A percentile compares a stretch with the other conserved stretches of the same genome.
Conservation (phyloP, 345 rosid genomes). For the Brassica nigra region DNA sequence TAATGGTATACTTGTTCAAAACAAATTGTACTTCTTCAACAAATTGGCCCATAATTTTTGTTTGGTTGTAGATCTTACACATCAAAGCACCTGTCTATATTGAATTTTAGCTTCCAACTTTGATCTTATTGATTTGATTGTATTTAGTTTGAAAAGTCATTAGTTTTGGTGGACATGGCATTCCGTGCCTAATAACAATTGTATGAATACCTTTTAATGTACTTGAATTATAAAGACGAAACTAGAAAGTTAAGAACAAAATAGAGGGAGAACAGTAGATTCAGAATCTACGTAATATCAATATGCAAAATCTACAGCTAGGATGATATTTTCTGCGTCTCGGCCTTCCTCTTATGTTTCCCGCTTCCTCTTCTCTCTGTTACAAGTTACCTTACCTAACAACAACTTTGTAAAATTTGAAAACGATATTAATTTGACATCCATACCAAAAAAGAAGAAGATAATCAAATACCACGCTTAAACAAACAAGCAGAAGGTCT, state of each 20-base stretch:
- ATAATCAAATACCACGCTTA: too few species aligned
- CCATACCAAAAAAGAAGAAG: too few species aligned
- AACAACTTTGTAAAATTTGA: too few species aligned
- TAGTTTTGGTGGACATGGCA: neutral
- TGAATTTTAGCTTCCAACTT: neutral
- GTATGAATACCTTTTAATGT: neutral
- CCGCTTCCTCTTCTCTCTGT: too few species aligned
- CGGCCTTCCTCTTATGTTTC: too few species aligned
- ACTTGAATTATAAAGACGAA: neutral
- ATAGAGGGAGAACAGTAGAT: neutral
- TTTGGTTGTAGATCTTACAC: slow-evolving; percentile 21
- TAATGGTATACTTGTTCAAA: slow-evolving; percentile 13
- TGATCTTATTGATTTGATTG: slow-evolving; percentile 6
- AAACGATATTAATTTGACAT: too few species aligned
- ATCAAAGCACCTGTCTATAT: slow-evolving; percentile 12
- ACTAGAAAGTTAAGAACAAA: neutral
- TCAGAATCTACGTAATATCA: neutral
- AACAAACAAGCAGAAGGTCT: too few species aligned
- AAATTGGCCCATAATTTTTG: slow-evolving; percentile 16
- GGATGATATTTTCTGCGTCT: too few species aligned
- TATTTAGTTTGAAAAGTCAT: neutral
- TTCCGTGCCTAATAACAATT: neutral
- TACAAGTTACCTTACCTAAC: too few species aligned
- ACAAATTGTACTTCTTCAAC: slow-evolving; percentile 1
- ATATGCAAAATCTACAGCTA: too few species aligned